Base-by-base conservation (phyloP, 257 asterid genomes). In the Nicotiana obtusifolia region DNA sequence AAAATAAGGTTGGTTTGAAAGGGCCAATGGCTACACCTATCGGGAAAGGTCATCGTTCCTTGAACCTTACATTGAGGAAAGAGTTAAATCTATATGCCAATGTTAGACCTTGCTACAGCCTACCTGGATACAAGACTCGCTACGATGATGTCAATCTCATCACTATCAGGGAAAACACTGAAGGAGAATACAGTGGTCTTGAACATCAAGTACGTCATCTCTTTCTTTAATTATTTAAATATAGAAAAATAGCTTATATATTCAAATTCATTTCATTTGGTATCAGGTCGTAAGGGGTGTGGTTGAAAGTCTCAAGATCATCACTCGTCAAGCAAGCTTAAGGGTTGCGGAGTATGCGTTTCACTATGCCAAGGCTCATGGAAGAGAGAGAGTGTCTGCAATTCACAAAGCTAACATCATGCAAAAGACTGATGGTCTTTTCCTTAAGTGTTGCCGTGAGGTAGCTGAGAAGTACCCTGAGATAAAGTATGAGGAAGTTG, bases 21-120 rank as follows among this genome's bases (percentile, higher is more conserved):
- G 99, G 99, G 67, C 99, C 99, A 28, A 95, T 95, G 99, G 99
- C 99, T 71, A 95, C 99, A 20, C 99, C 99, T 77, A 91, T 95
- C 64, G 99, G 99, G 75, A 95, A 95, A 88, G 99, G 99, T 33
- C 98, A 93, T 84, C 97, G 99, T 59, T 95, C 99, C 57, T 93
- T 95, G 81, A 95, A 95, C 88, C 99, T 95, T 81, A 95, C 99
- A 49, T 83, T 95, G 91, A 90, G 99, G 92, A 93, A 95, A 82
- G 98, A 95, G 91, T 93, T 95, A 75, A 95, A 91, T 86, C 90
- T 95, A 53, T 95, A 95, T 67, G 99, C 99, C 88, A 95, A 95
- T 86, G 99, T 95, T 78, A 92, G 99, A 85, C 99, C 99, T 62
- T 95, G 99, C 83, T 92, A 95, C 88, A 95, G 99, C 80, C 84